Evolutionary conservation across 139 green algal species (phyloP), one percentile per base, ranked within the genome.

Genomic region (Dunaliella sp.): DNA sequence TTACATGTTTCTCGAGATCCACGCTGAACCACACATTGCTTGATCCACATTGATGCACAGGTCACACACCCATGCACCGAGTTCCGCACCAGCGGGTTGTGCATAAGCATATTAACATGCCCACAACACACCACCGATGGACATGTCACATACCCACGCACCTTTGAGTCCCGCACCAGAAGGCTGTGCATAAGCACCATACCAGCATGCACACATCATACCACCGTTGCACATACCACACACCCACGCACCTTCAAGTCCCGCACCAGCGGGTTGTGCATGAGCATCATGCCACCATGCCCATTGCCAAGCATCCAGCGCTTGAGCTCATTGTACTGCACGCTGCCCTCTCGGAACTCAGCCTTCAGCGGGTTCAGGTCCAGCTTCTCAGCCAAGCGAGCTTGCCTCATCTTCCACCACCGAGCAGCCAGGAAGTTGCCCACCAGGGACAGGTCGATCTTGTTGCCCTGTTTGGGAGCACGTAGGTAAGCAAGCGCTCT

Each of bases 291-390:
- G 76, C n/a, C 76, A 31, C 76, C 76, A 34, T 81, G 76, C 30
- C 76, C 76, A 7, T 81, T 81, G 30, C n/a, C 76, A 33, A 81
- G 76, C 76, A 81, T 81, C n/a, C 34, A 81, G 2, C 76, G 76
- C 76, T 81, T 81, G 30, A 81, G 76, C 76, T 81, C 76, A 81
- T 81, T 81, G 76, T 81, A 81, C 76, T 81, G n/a, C 76, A 81
- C 76, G 22, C n/a, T 38, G n/a, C 76, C 76, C 76, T 81, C 76
- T 1, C n/a, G 76, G 76, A 81, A 81, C 76, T 36, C 76, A 24
- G 28, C n/a, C 76, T 81, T 81, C n/a, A 81, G 76, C 1, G 76
- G 76, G 76, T 81, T 81, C n/a, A 28, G 76, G n/a, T 81, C 76
- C 76, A 28, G 7, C 76, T 38, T 81, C 76, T 36, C 76, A 1